Percentiles rank a stretch among this genome's conserved stretches.
These are phyloP conservation scores for Solanum pennellii DNA, from an alignment of 257 asterid species.

Conservation along the genomic window DNA sequence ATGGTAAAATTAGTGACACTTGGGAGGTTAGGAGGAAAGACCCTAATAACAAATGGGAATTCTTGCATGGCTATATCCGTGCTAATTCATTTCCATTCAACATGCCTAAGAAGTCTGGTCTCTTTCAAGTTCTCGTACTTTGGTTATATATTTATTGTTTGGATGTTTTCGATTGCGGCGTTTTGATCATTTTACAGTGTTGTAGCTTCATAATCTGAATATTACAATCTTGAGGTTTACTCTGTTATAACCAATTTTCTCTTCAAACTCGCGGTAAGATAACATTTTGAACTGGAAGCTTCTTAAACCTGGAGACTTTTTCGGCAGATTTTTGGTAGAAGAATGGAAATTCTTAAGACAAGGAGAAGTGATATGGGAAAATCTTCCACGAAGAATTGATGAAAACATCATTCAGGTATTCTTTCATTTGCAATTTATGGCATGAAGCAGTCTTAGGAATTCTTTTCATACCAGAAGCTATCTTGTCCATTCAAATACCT, in stretches of 20 bases:
- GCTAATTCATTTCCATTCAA: neutral
- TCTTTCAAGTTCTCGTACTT: neutral
- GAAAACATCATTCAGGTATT: slow-evolving; percentile 16
- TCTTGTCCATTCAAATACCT: neutral
- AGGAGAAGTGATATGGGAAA: slow-evolving; percentile 45
- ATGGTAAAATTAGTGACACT: neutral
- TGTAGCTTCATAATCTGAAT: neutral
- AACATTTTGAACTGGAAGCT: neutral
- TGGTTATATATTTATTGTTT: neutral
- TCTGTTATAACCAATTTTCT: neutral
- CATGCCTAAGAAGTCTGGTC: neutral
- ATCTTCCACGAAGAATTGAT: slow-evolving; percentile 39
- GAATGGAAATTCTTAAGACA: slow-evolving; percentile 55
- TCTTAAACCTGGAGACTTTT: neutral
- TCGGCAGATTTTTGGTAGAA: slow-evolving; percentile 63
- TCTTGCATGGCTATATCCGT: neutral
- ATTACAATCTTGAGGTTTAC: neutral
- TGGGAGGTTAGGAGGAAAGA: neutral
- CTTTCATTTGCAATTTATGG: neutral
- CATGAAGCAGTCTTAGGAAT: neutral
- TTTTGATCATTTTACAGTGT: neutral
- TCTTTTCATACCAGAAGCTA: neutral
- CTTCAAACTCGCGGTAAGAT: neutral
- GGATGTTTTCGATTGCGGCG: neutral
- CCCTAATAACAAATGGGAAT: neutral